Evolutionary conservation across 1,139 yeast genomes (phyloP), one percentile per base, ranked within the genome.

Genomic region (Nakaseomyces bracarensis): DNA sequence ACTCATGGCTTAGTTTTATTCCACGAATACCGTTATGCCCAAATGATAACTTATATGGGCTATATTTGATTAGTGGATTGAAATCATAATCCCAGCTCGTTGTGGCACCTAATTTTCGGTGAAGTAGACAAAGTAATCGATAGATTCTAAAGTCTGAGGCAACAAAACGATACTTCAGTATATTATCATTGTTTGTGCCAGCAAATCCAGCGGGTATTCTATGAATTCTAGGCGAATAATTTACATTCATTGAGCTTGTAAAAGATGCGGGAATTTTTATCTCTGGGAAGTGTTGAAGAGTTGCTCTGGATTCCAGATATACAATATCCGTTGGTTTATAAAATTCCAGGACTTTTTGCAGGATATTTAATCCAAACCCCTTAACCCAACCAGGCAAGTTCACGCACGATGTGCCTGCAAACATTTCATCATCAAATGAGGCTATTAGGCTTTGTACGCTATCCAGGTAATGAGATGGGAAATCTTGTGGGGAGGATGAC

Each of bases 311-410:
- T 31, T 74, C 74, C 37, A 78, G 48, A 46, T 71, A 70, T 0
- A 82, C 59, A 22, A 83, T 60, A 47, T 74, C 68, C 0, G 80
- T 71, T 0, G 93, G 85, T n/a, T 67, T 60, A 1, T 75, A 60
- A 8, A 62, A 49, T 1, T 55, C 49, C 2, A 81, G 66, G 1
- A 86, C 64, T 13, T 71, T 66, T 13, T 64, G 65, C 16, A 85
- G 66, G 8, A 89, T 63, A 43, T 79, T 81, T 28, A 80, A 69
- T 0, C 97, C 98, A 46, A 77, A 78, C 0, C 97, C 97, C 61
- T 83, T 84, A 20, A 87, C 74, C 96, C 96, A 89, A 0, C 97
- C 96, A 0, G 96, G 94, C 0, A 93, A 77, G 53, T 89, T 89
- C 3, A 89, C 70, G 1, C 91, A 61, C 10, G 87, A 63, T 8